Percentiles rank a stretch among this genome's conserved stretches.
Conservation (phyloP, 2,329 filamentous ascomycete species). For the Colletotrichum chlorophyti region DNA sequence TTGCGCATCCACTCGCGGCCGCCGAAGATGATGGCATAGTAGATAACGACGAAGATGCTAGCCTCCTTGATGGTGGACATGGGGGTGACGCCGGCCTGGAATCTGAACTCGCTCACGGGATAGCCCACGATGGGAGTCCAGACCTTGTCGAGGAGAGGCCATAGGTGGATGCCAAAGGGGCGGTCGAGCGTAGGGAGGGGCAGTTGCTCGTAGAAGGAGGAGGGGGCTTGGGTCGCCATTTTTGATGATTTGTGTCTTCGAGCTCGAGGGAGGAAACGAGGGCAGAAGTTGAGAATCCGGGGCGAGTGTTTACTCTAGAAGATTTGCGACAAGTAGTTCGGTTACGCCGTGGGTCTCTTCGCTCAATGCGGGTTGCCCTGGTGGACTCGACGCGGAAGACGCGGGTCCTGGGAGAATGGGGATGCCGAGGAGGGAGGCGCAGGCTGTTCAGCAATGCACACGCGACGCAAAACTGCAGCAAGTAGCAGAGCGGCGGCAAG, state of each 20-base stretch:
- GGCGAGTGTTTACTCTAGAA: slow-evolving; percentile 9
- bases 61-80: slow-evolving; percentile 91
- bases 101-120: slow-evolving; percentile 84
- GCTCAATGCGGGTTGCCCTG: slow-evolving; percentile 21
- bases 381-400: slow-evolving; percentile 33
- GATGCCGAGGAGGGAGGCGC: neutral
- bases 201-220: slow-evolving; percentile 60
- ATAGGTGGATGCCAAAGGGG: slow-evolving; percentile 89
- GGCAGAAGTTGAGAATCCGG: neutral
- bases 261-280: slow-evolving; percentile 3
- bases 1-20: slow-evolving; percentile 92
- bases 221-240: slow-evolving; percentile 45
- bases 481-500: slow-evolving; percentile 2
- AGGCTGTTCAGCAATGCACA: slow-evolving; percentile 20
- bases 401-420: slow-evolving; percentile 17
- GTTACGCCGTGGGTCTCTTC: slow-evolving; percentile 23
- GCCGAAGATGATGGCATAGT: slow-evolving; percentile 94
- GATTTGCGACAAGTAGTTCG: slow-evolving; percentile 9
- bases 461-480: slow-evolving; percentile 16
- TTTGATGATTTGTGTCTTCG: slow-evolving; percentile 28
- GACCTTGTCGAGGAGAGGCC: slow-evolving; percentile 92
- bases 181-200: slow-evolving; percentile 84
- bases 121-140: slow-evolving; percentile 82
- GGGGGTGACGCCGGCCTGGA: slow-evolving; percentile 80
- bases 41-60: slow-evolving; percentile 79